These are phyloP conservation scores for Cystobasidium sp. DNA, from an alignment of 1,284 basidiomycete genomes.

Conservation along the genomic window DNA sequence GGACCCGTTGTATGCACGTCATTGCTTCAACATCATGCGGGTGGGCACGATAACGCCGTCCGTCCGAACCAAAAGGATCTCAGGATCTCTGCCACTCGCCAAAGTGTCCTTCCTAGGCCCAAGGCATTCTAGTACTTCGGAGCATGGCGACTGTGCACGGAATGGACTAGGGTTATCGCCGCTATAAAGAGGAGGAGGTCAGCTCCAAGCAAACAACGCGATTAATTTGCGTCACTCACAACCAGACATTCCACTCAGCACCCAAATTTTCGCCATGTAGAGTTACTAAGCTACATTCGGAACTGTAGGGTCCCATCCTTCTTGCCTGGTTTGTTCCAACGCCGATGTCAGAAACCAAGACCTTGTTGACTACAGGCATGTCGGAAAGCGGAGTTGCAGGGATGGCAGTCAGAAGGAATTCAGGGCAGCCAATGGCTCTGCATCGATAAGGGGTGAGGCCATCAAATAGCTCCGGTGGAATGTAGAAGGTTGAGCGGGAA, in stretches of 20 bases:
- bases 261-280: slow-evolving; percentile 88
- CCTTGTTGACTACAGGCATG: slow-evolving; percentile 30
- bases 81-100: slow-evolving; percentile 64
- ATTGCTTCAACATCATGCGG: slow-evolving; percentile 64
- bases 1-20: neutral
- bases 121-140: slow-evolving; percentile 21
- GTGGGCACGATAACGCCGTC: slow-evolving; percentile 93
- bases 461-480: slow-evolving; percentile 53
- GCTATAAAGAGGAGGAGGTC: slow-evolving; percentile 1
- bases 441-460: slow-evolving; percentile 33
- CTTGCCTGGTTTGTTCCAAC: slow-evolving; percentile 62
- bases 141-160: slow-evolving; percentile 16
- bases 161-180: slow-evolving; percentile 35
- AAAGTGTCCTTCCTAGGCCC: slow-evolving; percentile 61
- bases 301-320: slow-evolving; percentile 75
- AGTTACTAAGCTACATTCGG: slow-evolving; percentile 55
- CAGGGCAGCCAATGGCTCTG: slow-evolving; percentile 25
- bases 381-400: slow-evolving; percentile 39
- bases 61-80: slow-evolving; percentile 80
- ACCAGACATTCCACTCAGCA: slow-evolving; percentile 48
- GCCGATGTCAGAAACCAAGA: slow-evolving; percentile 8
- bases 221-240: slow-evolving; percentile 28
- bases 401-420: slow-evolving; percentile 32
- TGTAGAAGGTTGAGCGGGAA: slow-evolving; percentile 57
- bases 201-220: neutral